phyloP scores from a whole-genome alignment of 495 filamentous ascomycete genomes.

The Penicillium flavigenum region DNA sequence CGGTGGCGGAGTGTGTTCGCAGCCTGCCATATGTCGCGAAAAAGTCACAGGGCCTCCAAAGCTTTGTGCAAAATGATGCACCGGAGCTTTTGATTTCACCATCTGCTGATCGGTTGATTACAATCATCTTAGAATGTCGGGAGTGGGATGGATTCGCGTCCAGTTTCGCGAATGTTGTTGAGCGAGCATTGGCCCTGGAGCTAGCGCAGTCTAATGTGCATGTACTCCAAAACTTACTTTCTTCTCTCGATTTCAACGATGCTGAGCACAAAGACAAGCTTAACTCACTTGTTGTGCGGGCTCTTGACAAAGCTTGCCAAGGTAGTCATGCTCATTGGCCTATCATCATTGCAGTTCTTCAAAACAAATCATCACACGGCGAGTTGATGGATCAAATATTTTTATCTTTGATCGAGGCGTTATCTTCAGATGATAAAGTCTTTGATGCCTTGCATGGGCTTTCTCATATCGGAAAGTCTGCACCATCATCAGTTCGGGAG shows the following conservation, averaged over 20 bases:
- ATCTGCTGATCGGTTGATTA: conserved; percentile 48
- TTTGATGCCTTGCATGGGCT: conserved; percentile 42
- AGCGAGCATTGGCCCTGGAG: conserved; percentile 39
- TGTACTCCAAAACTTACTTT: conserved; percentile 44
- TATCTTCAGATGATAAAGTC: conserved; percentile 36
- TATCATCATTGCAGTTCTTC: conserved; percentile 46
- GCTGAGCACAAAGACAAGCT: conserved; percentile 36
- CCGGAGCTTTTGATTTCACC: conserved; percentile 55
- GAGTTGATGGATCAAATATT: conserved; percentile 46
- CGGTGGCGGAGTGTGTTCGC: conserved; percentile 52
- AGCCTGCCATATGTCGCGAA: conserved; percentile 43
- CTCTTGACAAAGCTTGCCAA: conserved; percentile 36
- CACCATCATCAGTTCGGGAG: conserved; percentile 34
- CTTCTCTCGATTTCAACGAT: conserved; percentile 42
- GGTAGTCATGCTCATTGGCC: conserved; percentile 45
- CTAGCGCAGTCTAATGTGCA: conserved; percentile 40
- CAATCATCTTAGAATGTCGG: conserved; percentile 40
- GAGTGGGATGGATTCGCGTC: conserved; percentile 43
- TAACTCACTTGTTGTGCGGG: conserved; percentile 38
- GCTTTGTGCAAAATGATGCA: conserved; percentile 48
- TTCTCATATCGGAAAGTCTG: conserved; percentile 36
- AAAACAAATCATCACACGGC: conserved; percentile 43
- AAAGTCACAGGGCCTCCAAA: conserved; percentile 33
- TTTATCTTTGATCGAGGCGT: conserved; percentile 35
- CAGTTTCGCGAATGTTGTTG: conserved; percentile 41